Conservation (phyloP, 2,329 filamentous ascomycete species). For the Ceratocystis eucalypticola region DNA sequence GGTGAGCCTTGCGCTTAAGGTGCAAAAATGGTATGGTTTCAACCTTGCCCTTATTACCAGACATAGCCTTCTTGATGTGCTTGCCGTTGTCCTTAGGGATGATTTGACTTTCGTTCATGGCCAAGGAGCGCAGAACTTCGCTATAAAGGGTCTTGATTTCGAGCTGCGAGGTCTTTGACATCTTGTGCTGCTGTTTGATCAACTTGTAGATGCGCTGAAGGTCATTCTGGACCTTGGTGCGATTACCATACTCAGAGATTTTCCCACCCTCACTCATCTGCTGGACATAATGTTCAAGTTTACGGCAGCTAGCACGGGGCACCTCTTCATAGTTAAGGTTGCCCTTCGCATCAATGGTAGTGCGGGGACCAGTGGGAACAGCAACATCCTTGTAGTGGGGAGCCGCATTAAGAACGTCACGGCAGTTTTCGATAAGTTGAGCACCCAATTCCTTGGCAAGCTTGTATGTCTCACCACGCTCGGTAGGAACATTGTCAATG, state of each 20-base stretch:
- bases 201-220: slow-evolving; percentile 92
- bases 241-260: slow-evolving; percentile 96
- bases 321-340: slow-evolving; percentile 87
- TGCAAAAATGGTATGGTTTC: slow-evolving; percentile 97
- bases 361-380: slow-evolving; percentile 79
- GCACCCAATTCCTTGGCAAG: slow-evolving; percentile 90
- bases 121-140: slow-evolving; percentile 83
- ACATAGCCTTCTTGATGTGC: slow-evolving; percentile 40
- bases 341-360: slow-evolving; percentile 80
- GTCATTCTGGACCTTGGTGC: slow-evolving; percentile 95
- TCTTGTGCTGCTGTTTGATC: slow-evolving; percentile 95
- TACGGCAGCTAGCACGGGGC: slow-evolving; percentile 76
- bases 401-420: slow-evolving; percentile 68
- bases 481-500: slow-evolving; percentile 95
- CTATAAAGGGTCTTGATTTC: slow-evolving; percentile 93
- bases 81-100: slow-evolving; percentile 76
- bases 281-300: slow-evolving; percentile 94
- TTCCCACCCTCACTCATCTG: slow-evolving; percentile 98
- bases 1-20: slow-evolving; percentile 81
- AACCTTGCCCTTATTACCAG: slow-evolving; percentile 68
- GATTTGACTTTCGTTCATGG: slow-evolving; percentile 97
- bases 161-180: slow-evolving; percentile 88
- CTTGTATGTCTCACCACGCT: slow-evolving; percentile 92
- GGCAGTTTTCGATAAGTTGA: slow-evolving; percentile 95
- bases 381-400: slow-evolving; percentile 95